These are phyloP conservation scores for Fraxinus paxiana DNA, from an alignment of 305 asterid species.

Conservation along the genomic window DNA sequence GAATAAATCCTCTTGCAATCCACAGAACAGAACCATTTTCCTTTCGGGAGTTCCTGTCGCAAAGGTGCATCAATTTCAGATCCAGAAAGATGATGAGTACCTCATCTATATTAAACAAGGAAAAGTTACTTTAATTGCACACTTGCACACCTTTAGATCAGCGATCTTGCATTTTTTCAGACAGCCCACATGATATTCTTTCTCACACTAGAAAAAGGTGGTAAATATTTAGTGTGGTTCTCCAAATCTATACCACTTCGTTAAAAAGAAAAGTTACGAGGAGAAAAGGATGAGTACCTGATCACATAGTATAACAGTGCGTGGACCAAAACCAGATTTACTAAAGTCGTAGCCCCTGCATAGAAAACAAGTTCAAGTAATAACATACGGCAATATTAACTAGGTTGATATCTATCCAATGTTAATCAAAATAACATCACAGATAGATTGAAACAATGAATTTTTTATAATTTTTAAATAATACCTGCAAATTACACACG, in stretches of 20 bases:
- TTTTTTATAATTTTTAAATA: conserved; percentile 12
- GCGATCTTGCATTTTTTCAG: conserved; percentile 84
- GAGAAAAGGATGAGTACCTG: conserved; percentile 60
- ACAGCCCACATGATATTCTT: conserved; percentile 97
- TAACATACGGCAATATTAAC: neutral
- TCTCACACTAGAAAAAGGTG: conserved; percentile 68
- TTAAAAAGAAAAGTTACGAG: conserved; percentile 7
- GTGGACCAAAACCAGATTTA: conserved; percentile 97
- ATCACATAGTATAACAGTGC: conserved; percentile 91
- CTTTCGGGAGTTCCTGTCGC: conserved; percentile 84
- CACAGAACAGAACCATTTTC: conserved; percentile 86
- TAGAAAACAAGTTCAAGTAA: conserved; percentile 11
- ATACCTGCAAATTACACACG: conserved; percentile 96
- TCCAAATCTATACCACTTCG: conserved; percentile 4
- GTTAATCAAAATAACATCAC: neutral
- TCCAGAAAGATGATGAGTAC: neutral
- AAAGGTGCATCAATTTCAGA: conserved; percentile 25
- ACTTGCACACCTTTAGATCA: conserved; percentile 73
- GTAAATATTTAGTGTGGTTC: conserved; percentile 24
- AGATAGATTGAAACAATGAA: neutral
- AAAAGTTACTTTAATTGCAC: conserved; percentile 2
- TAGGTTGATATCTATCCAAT: neutral
- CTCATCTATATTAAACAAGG: neutral
- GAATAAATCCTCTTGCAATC: conserved; percentile 74
- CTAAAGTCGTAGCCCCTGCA: conserved; percentile 92